Evolutionary conservation across 2,329 filamentous ascomycete genomes (phyloP).

Genomic region (Microdochium trichocladiopsis): DNA sequence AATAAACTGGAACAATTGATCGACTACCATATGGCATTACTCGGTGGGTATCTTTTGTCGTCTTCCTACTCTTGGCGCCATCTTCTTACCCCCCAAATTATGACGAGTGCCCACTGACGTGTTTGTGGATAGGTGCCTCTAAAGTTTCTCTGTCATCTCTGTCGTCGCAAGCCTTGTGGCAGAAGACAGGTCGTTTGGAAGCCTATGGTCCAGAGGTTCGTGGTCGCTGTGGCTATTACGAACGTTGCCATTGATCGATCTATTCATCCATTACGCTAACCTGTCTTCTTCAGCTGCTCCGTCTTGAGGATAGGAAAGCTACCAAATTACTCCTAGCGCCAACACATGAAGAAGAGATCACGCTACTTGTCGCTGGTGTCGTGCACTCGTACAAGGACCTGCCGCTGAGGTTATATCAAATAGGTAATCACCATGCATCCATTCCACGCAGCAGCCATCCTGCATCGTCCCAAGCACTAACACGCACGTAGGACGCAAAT

Average conservation of each 20-base stretch:
- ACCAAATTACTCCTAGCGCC: conserved; percentile 72
- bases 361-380: conserved; percentile 64
- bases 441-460: not conserved
- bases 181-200: conserved; percentile 72
- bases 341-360: conserved; percentile 97
- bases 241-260: not conserved
- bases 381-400: conserved; percentile 80
- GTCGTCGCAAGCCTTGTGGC: conserved; percentile 79
- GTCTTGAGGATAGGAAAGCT: conserved; percentile 71
- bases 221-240: not conserved
- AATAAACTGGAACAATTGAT: conserved; percentile 80
- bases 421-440: conserved; percentile 42
- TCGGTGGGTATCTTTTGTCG: conserved; percentile 43
- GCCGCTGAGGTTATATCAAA: conserved; percentile 84
- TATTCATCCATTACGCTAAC: conserved; percentile 1
- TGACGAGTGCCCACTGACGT: not conserved
- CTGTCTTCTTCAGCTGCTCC: conserved; percentile 58
- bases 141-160: conserved; percentile 78
- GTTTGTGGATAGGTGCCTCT: conserved; percentile 54
- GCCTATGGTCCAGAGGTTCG: conserved; percentile 64
- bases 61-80: conserved; percentile 1
- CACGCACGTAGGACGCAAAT: conserved; percentile 64
- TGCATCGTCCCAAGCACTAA: not conserved
- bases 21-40: conserved; percentile 77
- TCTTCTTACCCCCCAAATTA: not conserved